phyloP scores from a whole-genome alignment of 129 eudicot genomes.

The Tanacetum coccineum region DNA sequence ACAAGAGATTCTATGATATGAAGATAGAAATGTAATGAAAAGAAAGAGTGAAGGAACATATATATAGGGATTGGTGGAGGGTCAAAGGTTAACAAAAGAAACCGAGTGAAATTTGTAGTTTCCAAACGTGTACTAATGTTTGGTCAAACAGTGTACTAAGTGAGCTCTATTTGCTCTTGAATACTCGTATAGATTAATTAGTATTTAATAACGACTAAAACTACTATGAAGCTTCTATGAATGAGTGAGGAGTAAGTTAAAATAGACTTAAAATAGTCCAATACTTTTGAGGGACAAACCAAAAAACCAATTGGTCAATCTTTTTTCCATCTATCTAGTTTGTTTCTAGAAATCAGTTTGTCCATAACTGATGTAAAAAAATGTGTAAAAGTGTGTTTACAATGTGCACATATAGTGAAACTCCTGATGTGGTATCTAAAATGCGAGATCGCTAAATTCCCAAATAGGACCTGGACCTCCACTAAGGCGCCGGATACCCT shows the following conservation, averaged over 20 bases:
- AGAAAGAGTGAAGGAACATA: background rate
- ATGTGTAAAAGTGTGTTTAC: no score
- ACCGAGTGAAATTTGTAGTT: conserved; percentile 14
- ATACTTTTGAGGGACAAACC: background rate
- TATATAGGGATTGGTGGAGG: background rate
- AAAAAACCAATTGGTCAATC: background rate
- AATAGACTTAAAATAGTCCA: background rate
- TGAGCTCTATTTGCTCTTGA: background rate
- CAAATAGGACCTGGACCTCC: no score
- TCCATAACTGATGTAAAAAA: background rate
- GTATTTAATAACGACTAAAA: background rate
- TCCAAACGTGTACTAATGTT: background rate
- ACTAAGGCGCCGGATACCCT: no score
- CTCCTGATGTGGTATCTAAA: no score
- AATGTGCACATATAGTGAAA: no score
- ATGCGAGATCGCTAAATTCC: no score
- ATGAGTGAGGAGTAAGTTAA: background rate
- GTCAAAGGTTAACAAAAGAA: conserved; percentile 21
- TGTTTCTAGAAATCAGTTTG: conserved; percentile 8
- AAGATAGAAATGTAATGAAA: no score
- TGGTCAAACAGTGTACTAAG: conserved; percentile 10
- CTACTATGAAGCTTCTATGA: background rate
- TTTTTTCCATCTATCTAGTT: conserved; percentile 10
- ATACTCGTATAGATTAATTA: background rate
- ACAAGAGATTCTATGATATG: no score